Evolutionary conservation across 306 rosid genomes (phyloP), one percentile per base, ranked within the genome.

Genomic region (Calophaca sinica): DNA sequence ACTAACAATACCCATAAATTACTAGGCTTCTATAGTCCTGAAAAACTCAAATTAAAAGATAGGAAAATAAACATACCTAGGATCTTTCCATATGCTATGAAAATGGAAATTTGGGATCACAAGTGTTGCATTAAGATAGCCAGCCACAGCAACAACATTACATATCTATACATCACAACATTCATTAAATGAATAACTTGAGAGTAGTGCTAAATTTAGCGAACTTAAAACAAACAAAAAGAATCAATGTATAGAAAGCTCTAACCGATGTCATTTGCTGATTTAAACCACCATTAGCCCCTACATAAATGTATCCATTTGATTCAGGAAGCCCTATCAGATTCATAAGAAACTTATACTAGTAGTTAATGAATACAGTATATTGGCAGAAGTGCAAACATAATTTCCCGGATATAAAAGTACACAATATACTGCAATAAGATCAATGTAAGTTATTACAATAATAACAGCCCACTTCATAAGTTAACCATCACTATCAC

Each of bases 1-100:
- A 33, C 38, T 33, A 33, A 33, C 38, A 33, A 33, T 33, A 52
- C 29, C 58, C 20, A 57, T 45, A 29, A 46, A 73, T 59, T 9
- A n/a, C 38, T 49, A 60, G 26, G 52, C 62, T 60, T 11, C 51
- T 29, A 38, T 36, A 26, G 29, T 77, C 28, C 6, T 59, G 48
- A 60, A 59, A 42, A 45, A 58, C n/a, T 20, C 15, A 46, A 78
- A 39, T 29, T 32, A 45, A 32, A 65, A 35, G 52, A 62, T 33
- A 48, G 50, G 14, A 53, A 31, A 53, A 33, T 12, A 8, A 11
- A 54, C 90, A 53, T 76, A 91, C 97, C 97, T 91, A 66, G 92
- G 97, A 85, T 91, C 97, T 80, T 93, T 87, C 97, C 97, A 91
- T 80, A 91, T 85, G 88, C 97, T 91, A 78, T 91, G 97, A 75